These are phyloP conservation scores for Urostyla sp. DNA, from an alignment of 73 alveolate species.

Conservation along the genomic window DNA sequence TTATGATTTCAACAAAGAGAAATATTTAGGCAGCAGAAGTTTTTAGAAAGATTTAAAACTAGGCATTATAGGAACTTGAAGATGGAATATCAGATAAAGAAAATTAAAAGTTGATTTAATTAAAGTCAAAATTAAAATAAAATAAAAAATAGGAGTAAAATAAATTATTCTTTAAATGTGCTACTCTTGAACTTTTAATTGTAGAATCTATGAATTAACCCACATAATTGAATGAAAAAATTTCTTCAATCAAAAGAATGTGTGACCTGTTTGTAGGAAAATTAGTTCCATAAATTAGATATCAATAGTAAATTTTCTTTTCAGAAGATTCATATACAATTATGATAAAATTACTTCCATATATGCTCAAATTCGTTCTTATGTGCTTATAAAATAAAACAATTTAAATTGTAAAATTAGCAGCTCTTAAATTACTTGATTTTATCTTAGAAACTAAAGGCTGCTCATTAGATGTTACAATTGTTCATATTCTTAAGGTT, in stretches of 20 bases:
- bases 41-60: slow-evolving; percentile 25
- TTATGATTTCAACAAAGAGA: slow-evolving; percentile 26
- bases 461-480: slow-evolving; percentile 63
- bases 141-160: neutral
- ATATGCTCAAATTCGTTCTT: slow-evolving; percentile 48
- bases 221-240: slow-evolving; percentile 23
- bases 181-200: slow-evolving; percentile 33
- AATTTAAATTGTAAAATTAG: slow-evolving; percentile 54
- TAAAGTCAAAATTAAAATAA: neutral
- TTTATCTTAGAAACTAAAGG: slow-evolving; percentile 69
- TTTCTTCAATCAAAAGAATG: slow-evolving; percentile 41
- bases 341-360: slow-evolving; percentile 47
- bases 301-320: neutral
- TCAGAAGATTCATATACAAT: slow-evolving; percentile 59
- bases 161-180: slow-evolving; percentile 23
- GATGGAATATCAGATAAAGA: neutral
- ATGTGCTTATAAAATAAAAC: slow-evolving; percentile 8
- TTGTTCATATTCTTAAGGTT: slow-evolving; percentile 55
- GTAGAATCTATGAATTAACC: slow-evolving; percentile 43
- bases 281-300: neutral
- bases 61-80: neutral
- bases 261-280: neutral
- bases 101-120: too few species aligned
- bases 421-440: slow-evolving; percentile 54
- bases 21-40: slow-evolving; percentile 35